Evolutionary conservation across 495 filamentous ascomycete genomes (phyloP).

Genomic region (Talaromyces nanjingensis): DNA sequence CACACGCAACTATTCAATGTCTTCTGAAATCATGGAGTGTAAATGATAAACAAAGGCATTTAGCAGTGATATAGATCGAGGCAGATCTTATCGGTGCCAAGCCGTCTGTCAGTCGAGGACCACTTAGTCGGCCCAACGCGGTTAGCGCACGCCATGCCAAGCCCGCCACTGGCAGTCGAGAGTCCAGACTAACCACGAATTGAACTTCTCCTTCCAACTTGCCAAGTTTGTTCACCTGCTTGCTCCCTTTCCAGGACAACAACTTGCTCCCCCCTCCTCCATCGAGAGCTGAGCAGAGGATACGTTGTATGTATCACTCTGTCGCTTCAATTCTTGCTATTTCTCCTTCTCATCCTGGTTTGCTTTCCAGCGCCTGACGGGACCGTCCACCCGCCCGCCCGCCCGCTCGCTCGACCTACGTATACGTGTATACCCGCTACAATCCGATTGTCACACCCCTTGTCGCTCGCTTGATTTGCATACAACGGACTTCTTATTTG

Average conservation of each 20-base stretch:
- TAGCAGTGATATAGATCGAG: not conserved
- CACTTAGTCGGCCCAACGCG: not conserved
- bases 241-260: not conserved
- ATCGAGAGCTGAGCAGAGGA: not conserved
- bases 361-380: not conserved
- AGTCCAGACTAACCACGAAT: not conserved
- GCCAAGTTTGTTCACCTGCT: not conserved
- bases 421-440: not conserved
- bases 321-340: not conserved
- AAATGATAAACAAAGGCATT: not conserved
- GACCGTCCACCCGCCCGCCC: not conserved
- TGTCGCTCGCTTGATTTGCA: not conserved
- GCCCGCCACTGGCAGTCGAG: not conserved
- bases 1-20: too few relatives aligned
- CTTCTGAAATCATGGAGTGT: not conserved
- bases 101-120: not conserved
- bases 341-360: not conserved
- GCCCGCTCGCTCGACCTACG: not conserved
- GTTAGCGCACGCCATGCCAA: not conserved
- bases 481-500: not conserved
- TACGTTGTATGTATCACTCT: not conserved
- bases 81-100: not conserved
- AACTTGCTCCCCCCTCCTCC: not conserved
- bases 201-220: not conserved
- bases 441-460: constrained; percentile 1